Percentiles rank a stretch among this genome's conserved stretches.
phyloP scores from a whole-genome alignment of 768 basidiomycete species.

The Pleurotus platypus region DNA sequence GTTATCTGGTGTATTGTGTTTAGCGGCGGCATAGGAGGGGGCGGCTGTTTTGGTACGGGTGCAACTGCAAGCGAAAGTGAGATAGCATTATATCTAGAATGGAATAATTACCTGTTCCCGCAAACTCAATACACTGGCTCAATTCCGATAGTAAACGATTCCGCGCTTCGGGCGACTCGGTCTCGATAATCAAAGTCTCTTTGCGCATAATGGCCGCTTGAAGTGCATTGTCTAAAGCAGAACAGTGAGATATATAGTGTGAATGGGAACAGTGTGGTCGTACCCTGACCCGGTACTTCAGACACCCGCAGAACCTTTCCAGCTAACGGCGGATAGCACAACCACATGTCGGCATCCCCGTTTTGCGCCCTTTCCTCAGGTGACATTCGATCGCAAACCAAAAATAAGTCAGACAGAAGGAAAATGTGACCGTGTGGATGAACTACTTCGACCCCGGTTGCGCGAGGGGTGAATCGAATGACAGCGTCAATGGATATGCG shows the following conservation, averaged over 20 bases:
- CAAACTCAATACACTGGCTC: slow-evolving; percentile 82
- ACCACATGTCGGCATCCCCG: slow-evolving; percentile 75
- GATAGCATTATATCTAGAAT: slow-evolving; percentile 3
- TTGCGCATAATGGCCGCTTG: slow-evolving; percentile 85
- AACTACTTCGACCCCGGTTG: slow-evolving; percentile 71
- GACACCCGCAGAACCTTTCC: slow-evolving; percentile 85
- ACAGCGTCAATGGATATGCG: slow-evolving; percentile 68
- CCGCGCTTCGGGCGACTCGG: slow-evolving; percentile 52
- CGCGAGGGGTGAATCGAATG: slow-evolving; percentile 73
- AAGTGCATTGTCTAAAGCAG: slow-evolving; percentile 58
- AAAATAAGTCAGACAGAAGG: slow-evolving; percentile 88
- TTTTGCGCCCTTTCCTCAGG: slow-evolving; percentile 53
- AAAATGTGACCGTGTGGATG: slow-evolving; percentile 80
- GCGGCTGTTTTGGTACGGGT: slow-evolving; percentile 56
- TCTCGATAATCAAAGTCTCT: slow-evolving; percentile 71
- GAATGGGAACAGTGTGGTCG: slow-evolving; percentile 16
- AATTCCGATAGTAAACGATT: slow-evolving; percentile 69
- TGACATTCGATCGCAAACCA: slow-evolving; percentile 84
- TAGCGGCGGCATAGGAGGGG: slow-evolving; percentile 62
- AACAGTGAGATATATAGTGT: background rate
- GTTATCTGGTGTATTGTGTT: slow-evolving; percentile 10
- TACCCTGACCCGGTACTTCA: slow-evolving; percentile 60
- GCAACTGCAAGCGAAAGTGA: slow-evolving; percentile 35
- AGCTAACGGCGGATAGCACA: slow-evolving; percentile 92
- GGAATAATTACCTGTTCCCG: slow-evolving; percentile 58